phyloP scores from a whole-genome alignment of 257 asterid genomes.

The Salvia rosmarinus region DNA sequence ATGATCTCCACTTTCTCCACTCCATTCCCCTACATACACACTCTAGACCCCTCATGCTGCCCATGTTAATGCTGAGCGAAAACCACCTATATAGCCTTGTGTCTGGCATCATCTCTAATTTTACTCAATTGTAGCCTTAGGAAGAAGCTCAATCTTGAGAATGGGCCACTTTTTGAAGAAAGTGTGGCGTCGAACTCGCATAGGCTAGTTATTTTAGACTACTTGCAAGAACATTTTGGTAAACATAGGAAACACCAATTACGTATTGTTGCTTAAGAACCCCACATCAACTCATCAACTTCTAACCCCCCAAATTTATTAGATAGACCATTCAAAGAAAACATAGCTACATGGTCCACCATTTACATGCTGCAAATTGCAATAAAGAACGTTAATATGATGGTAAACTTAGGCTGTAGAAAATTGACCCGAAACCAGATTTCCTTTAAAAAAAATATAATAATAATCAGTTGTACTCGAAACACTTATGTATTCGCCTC shows the following conservation, averaged over 20 bases:
- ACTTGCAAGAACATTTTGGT: background rate
- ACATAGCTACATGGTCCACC: conserved; percentile 6
- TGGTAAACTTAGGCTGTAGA: background rate
- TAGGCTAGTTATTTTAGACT: background rate
- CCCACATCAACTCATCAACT: conserved; percentile 21
- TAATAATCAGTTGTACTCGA: conserved; percentile 3
- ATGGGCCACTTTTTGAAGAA: background rate
- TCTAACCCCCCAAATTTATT: background rate
- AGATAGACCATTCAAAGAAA: background rate
- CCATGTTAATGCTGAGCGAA: background rate
- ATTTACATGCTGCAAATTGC: conserved; percentile 11
- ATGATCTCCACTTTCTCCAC: background rate
- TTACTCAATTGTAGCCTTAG: background rate
- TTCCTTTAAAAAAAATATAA: conserved; percentile 13
- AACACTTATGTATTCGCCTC: background rate
- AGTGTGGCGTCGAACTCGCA: background rate
- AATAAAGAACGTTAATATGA: background rate
- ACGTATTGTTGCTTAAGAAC: background rate
- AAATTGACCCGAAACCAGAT: conserved; percentile 2
- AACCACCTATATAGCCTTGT: conserved; percentile 3
- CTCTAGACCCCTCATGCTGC: background rate
- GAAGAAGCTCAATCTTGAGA: conserved; percentile 1
- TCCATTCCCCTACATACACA: background rate
- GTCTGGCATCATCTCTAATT: conserved; percentile 1
- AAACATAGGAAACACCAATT: conserved; percentile 1